Evolutionary conservation across 331 rosid species (phyloP), one percentile per base, ranked within the genome.

Genomic region (Pyracantha coccinea): DNA sequence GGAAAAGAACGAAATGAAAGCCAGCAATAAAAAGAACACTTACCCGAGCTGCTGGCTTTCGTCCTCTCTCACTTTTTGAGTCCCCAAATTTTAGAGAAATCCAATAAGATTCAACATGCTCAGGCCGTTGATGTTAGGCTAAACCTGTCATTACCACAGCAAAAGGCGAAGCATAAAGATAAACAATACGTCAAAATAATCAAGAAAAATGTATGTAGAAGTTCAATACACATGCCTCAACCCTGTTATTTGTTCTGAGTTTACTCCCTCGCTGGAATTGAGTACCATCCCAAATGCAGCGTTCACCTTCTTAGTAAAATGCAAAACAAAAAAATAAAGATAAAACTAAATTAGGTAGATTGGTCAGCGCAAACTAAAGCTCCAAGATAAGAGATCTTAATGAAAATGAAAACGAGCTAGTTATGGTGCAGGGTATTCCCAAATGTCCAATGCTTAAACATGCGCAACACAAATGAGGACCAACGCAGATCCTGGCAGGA

Each of bases 21-120:
- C 97, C 98, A 87, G 92, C 96, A 61, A 82, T 82, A 80, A 83
- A 86, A 81, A 75, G 71, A 78, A 80, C 74, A 93, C 97, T 93
- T 89, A 91, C 98, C 94, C 70, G 75, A 82, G 72, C 76, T 74
- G 86, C 90, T 90, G 91, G 89, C 91, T 87, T 89, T 85, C 87
- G 72, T 78, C 68, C 71, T 70, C 69, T 54, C 65, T 38, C 69
- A 27, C 38, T 55, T 20, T 4, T 45, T 3, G 66, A 68, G 27
- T 29, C 20, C 13, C 28, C 52, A 31, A n/a, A 9, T 15, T 35
- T 25, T n/a, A 25, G 20, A 73, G 61, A 73, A 31, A 66, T 24
- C 31, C 6, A 7, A 5, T 45, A 4, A 32, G n/a, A 60, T 24
- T 7, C 75, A 14, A 71, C 75, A 54, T 60, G 73, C 67, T 91